Evolutionary conservation across 2,329 filamentous ascomycete genomes (phyloP), one percentile per base, ranked within the genome.

Genomic region (Karstenula rhodostoma): DNA sequence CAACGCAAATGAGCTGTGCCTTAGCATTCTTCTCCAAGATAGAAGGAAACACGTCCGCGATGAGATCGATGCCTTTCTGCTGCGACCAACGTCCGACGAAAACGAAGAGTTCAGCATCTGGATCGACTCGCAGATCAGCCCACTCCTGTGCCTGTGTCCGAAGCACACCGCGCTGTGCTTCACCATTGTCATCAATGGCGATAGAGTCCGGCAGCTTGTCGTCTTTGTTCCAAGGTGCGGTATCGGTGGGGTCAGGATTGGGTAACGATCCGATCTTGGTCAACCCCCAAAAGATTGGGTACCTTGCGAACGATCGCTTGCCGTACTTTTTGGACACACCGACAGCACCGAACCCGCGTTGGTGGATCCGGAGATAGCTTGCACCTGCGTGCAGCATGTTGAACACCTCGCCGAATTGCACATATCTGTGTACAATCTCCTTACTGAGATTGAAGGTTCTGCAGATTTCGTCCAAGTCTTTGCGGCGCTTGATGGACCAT

Each of bases 41-140:
- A 32, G 83, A 82, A 22, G 88, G 87, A 74, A 90, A 87, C 42
- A 90, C 86, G 68, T 90, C 88, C 19, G 88, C 88, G 66, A 90
- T 90, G 52, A 90, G 78, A 71, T 90, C 88, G 54, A 90, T 82
- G 56, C 88, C 88, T 73, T 90, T 90, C 69, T 90, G 88, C 81
- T 88, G 85, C 10, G 85, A 88, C 88, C 88, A 90, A 63, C 88
- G 84, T 59, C 88, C 88, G 47, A 90, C 88, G 66, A 90, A 90
- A 9, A 90, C 88, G 63, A 90, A 84, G 9, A 90, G 80, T 59
- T 90, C 87, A 1, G 88, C 68, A 42, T 86, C 80, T 1, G 87
- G 84, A 64, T 87, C 83, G 56, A 87, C 81, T 2, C 88, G 80
- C 1, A 90, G 80, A 15, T 86, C 86, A 46, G 88, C 88, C 88